A percentile compares a stretch with the other conserved stretches of the same genome.
phyloP scores from a whole-genome alignment of 228 moss, liverwort and hornwort genomes.

The Sphagnum magellanicum region DNA sequence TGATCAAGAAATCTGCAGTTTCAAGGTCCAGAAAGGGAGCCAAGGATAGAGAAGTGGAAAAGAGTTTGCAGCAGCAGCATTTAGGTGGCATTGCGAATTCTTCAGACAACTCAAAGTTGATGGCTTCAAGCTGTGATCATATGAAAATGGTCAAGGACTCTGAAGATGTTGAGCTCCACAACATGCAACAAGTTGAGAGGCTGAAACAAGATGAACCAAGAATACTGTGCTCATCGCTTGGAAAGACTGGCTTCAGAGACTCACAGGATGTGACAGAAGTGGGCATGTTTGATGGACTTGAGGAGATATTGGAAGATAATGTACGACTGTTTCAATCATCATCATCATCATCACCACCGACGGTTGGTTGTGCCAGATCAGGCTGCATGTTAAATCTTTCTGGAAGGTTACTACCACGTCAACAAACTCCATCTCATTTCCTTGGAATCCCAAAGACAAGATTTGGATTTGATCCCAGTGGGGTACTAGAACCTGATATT shows the following conservation, averaged over 20 bases:
- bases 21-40: neutral
- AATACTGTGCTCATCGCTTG: neutral
- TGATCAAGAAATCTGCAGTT: neutral
- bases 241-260: neutral
- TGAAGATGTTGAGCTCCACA: neutral
- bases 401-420: constrained; percentile 3
- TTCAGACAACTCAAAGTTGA: neutral
- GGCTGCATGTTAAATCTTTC: constrained; percentile 21
- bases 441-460: constrained; percentile 4
- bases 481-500: neutral
- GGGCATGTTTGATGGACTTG: neutral
- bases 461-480: constrained; percentile 19
- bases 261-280: neutral
- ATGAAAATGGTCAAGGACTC: neutral
- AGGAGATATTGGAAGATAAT: neutral
- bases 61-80: neutral
- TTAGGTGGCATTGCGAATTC: neutral
- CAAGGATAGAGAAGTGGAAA: neutral
- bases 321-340: neutral
- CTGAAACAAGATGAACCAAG: neutral
- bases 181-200: neutral
- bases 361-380: neutral
- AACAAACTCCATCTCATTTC: constrained; percentile 7
- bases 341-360: neutral
- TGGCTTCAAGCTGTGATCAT: neutral